Conservation (phyloP, 2,329 filamentous ascomycete species). For the Trichoderma afroharzianum region DNA sequence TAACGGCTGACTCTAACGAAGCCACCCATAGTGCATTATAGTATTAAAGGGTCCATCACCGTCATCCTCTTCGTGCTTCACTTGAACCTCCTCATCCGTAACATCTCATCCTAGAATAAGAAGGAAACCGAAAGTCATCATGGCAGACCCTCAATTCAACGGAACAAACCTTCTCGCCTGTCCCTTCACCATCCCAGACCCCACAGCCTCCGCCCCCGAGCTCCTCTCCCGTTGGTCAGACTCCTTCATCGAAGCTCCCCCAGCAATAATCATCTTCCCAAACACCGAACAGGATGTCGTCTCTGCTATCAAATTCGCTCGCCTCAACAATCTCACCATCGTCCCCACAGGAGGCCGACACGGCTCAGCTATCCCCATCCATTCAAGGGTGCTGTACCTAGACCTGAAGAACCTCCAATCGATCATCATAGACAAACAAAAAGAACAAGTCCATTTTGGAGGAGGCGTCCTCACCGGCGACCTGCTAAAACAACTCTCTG, state of each 20-base stretch:
- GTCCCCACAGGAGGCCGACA: slow-evolving; percentile 31
- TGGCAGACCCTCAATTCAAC: not conserved
- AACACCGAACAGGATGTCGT: slow-evolving; percentile 29
- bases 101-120: not conserved
- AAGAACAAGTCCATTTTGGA: slow-evolving; percentile 27
- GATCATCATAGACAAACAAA: slow-evolving; percentile 27
- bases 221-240: slow-evolving; percentile 32
- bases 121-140: not conserved
- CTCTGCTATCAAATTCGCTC: slow-evolving; percentile 27
- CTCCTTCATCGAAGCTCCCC: slow-evolving; percentile 20
- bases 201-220: not conserved
- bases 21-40: not conserved
- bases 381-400: slow-evolving; percentile 29
- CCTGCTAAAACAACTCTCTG: slow-evolving; percentile 23
- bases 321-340: slow-evolving; percentile 27
- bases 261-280: slow-evolving; percentile 30
- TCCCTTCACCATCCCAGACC: slow-evolving; percentile 16
- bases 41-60: not conserved
- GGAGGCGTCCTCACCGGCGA: slow-evolving; percentile 30
- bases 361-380: slow-evolving; percentile 31
- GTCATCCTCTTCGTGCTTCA: not conserved
- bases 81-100: not conserved
- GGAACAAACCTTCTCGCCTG: slow-evolving; percentile 8
- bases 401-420: slow-evolving; percentile 31
- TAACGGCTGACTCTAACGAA: not conserved